phyloP scores from a whole-genome alignment of 495 filamentous ascomycete species.

The Penicillium herquei region DNA sequence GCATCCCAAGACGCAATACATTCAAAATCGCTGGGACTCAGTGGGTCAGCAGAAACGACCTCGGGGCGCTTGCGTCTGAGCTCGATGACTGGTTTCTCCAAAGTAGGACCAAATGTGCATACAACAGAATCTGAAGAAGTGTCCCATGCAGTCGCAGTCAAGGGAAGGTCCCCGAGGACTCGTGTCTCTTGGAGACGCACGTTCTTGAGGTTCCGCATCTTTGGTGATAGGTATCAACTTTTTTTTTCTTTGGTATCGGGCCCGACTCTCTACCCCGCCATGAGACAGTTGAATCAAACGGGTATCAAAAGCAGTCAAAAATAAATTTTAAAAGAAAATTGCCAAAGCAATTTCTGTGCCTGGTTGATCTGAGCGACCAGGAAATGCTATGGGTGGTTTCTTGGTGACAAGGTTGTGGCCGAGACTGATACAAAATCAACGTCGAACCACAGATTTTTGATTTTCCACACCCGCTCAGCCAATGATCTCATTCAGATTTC shows the following conservation, averaged over 20 bases:
- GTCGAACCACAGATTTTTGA: slow-evolving; percentile 43
- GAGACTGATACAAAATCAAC: slow-evolving; percentile 22
- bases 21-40: slow-evolving; percentile 39
- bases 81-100: slow-evolving; percentile 61
- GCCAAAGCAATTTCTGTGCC: background rate
- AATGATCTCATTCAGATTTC: slow-evolving; percentile 54
- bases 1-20: slow-evolving; percentile 85
- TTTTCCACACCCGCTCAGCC: slow-evolving; percentile 43
- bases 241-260: slow-evolving; percentile 19
- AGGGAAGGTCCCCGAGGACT: slow-evolving; percentile 50
- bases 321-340: background rate
- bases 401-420: slow-evolving; percentile 15
- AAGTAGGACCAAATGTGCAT: slow-evolving; percentile 71
- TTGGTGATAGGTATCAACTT: slow-evolving; percentile 24
- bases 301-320: slow-evolving; percentile 5
- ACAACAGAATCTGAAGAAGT: slow-evolving; percentile 66
- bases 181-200: slow-evolving; percentile 61
- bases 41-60: slow-evolving; percentile 32
- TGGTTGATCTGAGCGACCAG: background rate
- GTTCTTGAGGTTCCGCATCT: slow-evolving; percentile 79
- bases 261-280: slow-evolving; percentile 41
- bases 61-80: slow-evolving; percentile 50
- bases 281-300: slow-evolving; percentile 22
- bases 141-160: slow-evolving; percentile 79
- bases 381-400: slow-evolving; percentile 2